Percentiles rank a stretch among this genome's conserved stretches.
Evolutionary conservation across 164 flowering plant genomes (phyloP).

Genomic region (Umbilicus rupestris): DNA sequence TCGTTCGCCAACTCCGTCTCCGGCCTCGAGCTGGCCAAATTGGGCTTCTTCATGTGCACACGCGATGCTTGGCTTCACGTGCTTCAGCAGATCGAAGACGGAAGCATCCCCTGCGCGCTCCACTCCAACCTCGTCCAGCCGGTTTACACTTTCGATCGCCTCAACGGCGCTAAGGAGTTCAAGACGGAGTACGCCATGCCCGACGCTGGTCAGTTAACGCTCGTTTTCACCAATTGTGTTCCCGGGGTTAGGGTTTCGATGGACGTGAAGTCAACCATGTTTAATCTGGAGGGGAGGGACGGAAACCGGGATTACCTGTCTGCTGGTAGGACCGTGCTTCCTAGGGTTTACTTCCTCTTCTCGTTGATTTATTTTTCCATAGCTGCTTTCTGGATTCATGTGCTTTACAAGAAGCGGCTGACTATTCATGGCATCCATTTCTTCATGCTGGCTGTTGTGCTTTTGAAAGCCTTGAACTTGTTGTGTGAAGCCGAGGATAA

Average conservation of each 20-base stretch:
- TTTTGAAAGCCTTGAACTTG: not conserved
- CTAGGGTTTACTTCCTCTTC: constrained; percentile 1
- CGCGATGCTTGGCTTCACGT: constrained; percentile 74
- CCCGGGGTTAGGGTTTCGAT: not conserved
- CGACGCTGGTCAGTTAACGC: constrained; percentile 13
- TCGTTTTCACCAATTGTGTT: constrained; percentile 1
- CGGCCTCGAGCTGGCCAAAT: constrained; percentile 29
- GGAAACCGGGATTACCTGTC: not conserved
- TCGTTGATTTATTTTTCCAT: constrained; percentile 2
- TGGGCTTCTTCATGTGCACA: constrained; percentile 91
- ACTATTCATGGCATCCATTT: not conserved
- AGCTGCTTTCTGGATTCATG: not conserved
- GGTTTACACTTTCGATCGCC: constrained; percentile 39
- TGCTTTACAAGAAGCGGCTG: constrained; percentile 1
- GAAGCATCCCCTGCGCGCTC: constrained; percentile 64
- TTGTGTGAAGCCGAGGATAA: constrained; percentile 5
- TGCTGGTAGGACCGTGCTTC: not conserved
- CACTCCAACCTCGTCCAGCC: constrained; percentile 33
- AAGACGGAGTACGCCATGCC: constrained; percentile 8
- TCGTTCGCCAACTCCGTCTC: constrained; percentile 29
- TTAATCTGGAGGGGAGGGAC: constrained; percentile 3
- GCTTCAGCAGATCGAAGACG: constrained; percentile 55
- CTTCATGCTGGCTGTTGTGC: constrained; percentile 1
- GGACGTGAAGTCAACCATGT: not conserved
- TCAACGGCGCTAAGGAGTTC: constrained; percentile 13